Evolutionary conservation across 495 filamentous ascomycete species (phyloP).

Genomic region (Lentithecium fluviatile): DNA sequence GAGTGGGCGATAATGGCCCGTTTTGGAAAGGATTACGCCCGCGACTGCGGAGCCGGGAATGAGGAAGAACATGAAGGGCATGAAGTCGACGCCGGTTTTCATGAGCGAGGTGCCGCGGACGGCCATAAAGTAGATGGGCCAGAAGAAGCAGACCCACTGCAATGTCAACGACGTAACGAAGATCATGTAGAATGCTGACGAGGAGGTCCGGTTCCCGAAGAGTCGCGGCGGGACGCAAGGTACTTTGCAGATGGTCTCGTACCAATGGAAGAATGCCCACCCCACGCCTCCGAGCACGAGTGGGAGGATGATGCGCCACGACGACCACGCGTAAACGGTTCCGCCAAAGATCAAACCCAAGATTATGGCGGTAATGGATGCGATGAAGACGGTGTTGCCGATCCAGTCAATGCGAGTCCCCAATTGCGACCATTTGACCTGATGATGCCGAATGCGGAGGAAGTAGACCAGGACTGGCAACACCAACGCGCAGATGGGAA

Average conservation of each 20-base stretch:
- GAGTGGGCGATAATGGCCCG: conserved; percentile 6
- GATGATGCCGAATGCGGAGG: conserved; percentile 8
- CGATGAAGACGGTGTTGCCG: conserved; percentile 19
- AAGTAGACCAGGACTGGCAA: conserved; percentile 1
- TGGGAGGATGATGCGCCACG: conserved; percentile 16
- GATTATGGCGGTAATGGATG: conserved; percentile 1
- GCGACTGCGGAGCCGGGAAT: conserved; percentile 8
- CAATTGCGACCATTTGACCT: neutral
- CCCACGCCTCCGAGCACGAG: conserved; percentile 13
- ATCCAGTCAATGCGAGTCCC: conserved; percentile 13
- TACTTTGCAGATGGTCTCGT: conserved; percentile 11
- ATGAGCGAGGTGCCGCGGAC: conserved; percentile 6
- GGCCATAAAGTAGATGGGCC: conserved; percentile 26
- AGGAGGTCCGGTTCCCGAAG: conserved; percentile 16
- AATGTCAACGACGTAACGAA: conserved; percentile 14
- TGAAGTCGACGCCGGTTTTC: conserved; percentile 14
- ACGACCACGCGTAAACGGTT: conserved; percentile 11
- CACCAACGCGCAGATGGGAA: conserved; percentile 15
- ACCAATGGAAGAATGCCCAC: conserved; percentile 6
- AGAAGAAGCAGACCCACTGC: conserved; percentile 26
- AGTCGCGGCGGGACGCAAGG: conserved; percentile 13
- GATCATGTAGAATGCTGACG: conserved; percentile 8
- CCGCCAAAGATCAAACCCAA: conserved; percentile 14
- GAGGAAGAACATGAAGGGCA: conserved; percentile 10
- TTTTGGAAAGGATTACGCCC: conserved; percentile 3